Conservation (phyloP, 257 asterid species). For the Echium plantagineum region DNA sequence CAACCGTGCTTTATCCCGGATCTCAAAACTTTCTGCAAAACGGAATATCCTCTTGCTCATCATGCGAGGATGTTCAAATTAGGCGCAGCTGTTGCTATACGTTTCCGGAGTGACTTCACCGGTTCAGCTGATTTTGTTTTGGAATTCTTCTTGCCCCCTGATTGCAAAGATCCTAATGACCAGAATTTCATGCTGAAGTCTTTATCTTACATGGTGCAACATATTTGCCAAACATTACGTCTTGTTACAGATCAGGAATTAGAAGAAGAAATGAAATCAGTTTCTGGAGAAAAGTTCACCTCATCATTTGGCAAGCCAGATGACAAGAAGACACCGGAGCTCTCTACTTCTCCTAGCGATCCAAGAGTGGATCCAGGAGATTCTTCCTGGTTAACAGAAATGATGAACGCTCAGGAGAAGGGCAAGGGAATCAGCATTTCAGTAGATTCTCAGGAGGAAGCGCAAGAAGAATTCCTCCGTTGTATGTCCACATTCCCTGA, state of each 20-base stretch:
- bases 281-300: constrained; percentile 13
- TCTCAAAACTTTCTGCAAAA: constrained; percentile 49
- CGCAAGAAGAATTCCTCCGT: constrained; percentile 32
- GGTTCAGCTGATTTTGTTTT: constrained; percentile 59
- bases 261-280: constrained; percentile 27
- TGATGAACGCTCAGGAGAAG: constrained; percentile 30
- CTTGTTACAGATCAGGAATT: constrained; percentile 52
- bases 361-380: constrained; percentile 17
- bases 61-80: constrained; percentile 44
- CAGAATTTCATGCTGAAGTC: constrained; percentile 52
- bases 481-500: constrained; percentile 16
- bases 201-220: constrained; percentile 42
- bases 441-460: constrained; percentile 25
- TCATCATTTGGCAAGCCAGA: constrained; percentile 11
- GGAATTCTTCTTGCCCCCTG: constrained; percentile 59
- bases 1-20: constrained; percentile 62
- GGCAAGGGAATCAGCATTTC: constrained; percentile 40
- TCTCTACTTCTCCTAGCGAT: constrained; percentile 19
- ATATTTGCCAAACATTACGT: constrained; percentile 44
- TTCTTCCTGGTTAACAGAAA: constrained; percentile 35
- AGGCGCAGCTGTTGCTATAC: constrained; percentile 64
- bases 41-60: constrained; percentile 70
- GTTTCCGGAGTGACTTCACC: constrained; percentile 48
- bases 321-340: constrained; percentile 13
- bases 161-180: constrained; percentile 41